Evolutionary conservation across 495 filamentous ascomycete genomes (phyloP).

Genomic region (Penicillium egyptiacum): DNA sequence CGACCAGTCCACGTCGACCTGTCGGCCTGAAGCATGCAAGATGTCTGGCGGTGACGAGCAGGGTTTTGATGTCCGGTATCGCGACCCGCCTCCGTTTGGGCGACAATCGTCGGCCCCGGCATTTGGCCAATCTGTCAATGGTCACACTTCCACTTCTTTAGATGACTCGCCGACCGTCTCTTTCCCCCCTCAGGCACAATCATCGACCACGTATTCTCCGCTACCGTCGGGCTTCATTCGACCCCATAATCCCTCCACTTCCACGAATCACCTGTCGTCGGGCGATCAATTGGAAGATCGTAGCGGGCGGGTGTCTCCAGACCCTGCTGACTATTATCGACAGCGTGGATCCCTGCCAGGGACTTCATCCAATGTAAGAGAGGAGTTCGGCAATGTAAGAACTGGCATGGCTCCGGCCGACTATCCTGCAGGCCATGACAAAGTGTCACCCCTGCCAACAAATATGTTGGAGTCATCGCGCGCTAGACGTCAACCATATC

Average conservation of each 20-base stretch:
- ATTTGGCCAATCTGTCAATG: conserved; percentile 29
- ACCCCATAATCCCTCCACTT: conserved; percentile 26
- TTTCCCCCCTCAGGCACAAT: conserved; percentile 28
- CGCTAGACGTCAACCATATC: conserved; percentile 27
- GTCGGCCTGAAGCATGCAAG: conserved; percentile 44
- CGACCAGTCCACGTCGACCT: conserved; percentile 33
- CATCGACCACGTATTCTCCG: conserved; percentile 31
- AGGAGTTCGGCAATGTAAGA: conserved; percentile 28
- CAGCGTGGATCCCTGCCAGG: conserved; percentile 31
- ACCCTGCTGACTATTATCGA: conserved; percentile 57
- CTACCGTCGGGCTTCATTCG: conserved; percentile 23
- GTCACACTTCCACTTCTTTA: conserved; percentile 27
- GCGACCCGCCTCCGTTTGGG: conserved; percentile 37
- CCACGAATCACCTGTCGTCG: conserved; percentile 23
- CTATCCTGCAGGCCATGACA: conserved; percentile 18
- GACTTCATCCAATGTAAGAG: conserved; percentile 25
- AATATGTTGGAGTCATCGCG: conserved; percentile 28
- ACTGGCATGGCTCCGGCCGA: conserved; percentile 24
- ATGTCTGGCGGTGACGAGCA: conserved; percentile 50
- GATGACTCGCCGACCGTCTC: conserved; percentile 27
- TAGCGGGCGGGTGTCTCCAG: conserved; percentile 40
- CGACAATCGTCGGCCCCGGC: conserved; percentile 39
- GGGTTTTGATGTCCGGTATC: conserved; percentile 38
- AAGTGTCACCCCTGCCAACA: conserved; percentile 34
- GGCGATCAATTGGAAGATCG: conserved; percentile 16